A percentile compares a stretch with the other conserved stretches of the same genome.
Evolutionary conservation across 1,284 basidiomycete species (phyloP).

Genomic region (Exobasidium rhododendri): DNA sequence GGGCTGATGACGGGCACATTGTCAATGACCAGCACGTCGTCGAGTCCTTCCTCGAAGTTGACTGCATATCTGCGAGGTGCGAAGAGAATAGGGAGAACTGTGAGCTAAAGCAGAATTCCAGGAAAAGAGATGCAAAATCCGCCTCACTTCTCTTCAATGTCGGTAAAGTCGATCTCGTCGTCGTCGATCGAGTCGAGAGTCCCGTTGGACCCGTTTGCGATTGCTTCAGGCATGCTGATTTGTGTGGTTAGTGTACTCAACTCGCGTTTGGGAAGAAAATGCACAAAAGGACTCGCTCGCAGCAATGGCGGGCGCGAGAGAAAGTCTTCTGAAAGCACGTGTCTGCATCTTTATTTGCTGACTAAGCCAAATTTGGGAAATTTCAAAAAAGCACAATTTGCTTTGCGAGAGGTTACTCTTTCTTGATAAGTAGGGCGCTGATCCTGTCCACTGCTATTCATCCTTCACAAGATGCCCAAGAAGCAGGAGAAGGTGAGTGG

Average conservation of each 20-base stretch:
- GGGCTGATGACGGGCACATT: constrained; percentile 56
- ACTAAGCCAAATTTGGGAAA: neutral
- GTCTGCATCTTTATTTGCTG: neutral
- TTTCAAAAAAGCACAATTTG: too few species aligned
- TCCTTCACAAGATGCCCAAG: constrained; percentile 35
- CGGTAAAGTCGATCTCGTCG: constrained; percentile 83
- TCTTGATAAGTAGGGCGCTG: neutral
- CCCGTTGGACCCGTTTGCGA: constrained; percentile 40
- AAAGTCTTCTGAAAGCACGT: too few species aligned
- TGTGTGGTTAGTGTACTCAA: neutral
- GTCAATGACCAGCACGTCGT: constrained; percentile 57
- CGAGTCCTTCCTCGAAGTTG: constrained; percentile 55
- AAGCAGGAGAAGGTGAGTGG: constrained; percentile 42
- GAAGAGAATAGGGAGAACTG: neutral
- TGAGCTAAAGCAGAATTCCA: too few species aligned
- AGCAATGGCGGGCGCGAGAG: too few species aligned
- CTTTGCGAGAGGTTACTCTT: too few species aligned
- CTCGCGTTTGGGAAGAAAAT: neutral
- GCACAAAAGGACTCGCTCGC: neutral
- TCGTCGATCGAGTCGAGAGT: constrained; percentile 29
- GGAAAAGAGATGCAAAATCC: neutral
- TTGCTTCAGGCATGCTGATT: constrained; percentile 16
- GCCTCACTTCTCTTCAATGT: constrained; percentile 84
- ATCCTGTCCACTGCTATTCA: neutral
- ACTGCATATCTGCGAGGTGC: constrained; percentile 38